These are phyloP conservation scores for Mycosphaerelloides madeirae DNA, from an alignment of 2,329 filamentous ascomycete species.

Conservation along the genomic window DNA sequence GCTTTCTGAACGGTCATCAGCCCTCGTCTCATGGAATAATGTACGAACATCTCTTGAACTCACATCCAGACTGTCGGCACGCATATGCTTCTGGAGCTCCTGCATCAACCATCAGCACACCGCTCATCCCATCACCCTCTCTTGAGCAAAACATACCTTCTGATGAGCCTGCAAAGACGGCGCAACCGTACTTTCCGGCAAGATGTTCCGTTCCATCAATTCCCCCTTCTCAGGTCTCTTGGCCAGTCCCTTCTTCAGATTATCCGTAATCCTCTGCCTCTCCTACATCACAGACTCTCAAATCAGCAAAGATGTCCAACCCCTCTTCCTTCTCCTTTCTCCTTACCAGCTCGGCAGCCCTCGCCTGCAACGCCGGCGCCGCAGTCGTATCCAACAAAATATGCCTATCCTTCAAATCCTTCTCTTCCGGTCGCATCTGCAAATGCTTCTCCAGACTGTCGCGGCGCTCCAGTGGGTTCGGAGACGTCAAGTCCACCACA, in stretches of 20 bases:
- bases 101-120: background rate
- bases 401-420: conserved; percentile 62
- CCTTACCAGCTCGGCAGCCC: conserved; percentile 57
- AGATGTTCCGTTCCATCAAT: conserved; percentile 81
- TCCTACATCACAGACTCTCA: too few relatives aligned
- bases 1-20: conserved; percentile 51
- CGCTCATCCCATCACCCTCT: conserved; percentile 24
- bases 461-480: conserved; percentile 12
- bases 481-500: conserved; percentile 16
- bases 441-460: conserved; percentile 28
- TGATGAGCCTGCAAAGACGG: conserved; percentile 76
- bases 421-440: conserved; percentile 45
- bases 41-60: too few relatives aligned
- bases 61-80: conserved; percentile 70
- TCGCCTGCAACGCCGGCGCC: conserved; percentile 62
- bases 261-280: conserved; percentile 59
- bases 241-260: conserved; percentile 59
- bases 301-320: too few relatives aligned
- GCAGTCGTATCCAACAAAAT: conserved; percentile 64
- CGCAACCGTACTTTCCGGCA: conserved; percentile 71
- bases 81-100: conserved; percentile 85
- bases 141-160: conserved; percentile 43
- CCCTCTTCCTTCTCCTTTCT: too few relatives aligned
- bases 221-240: conserved; percentile 65
- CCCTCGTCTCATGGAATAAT: too few relatives aligned